A percentile compares a stretch with the other conserved stretches of the same genome.
These are phyloP conservation scores for Globisporangium lucens DNA, from an alignment of 352 stramenopile genomes.

Conservation along the genomic window DNA sequence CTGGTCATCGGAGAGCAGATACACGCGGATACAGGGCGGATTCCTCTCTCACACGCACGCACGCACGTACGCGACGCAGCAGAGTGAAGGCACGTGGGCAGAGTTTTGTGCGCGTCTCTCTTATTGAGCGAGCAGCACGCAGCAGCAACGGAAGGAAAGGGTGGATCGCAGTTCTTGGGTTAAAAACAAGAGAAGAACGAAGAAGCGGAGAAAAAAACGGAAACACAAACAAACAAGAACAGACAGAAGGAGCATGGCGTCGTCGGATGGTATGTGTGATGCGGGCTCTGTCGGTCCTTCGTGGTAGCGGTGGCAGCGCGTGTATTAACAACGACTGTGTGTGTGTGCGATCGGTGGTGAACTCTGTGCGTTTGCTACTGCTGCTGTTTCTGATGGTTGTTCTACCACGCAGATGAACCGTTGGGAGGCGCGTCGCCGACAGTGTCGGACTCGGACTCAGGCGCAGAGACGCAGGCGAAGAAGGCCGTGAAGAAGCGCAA, in stretches of 20 bases:
- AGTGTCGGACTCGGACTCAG: constrained; percentile 85
- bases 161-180: background rate
- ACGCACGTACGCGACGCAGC: background rate
- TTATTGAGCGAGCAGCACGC: background rate
- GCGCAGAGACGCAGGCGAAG: constrained; percentile 42
- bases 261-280: constrained; percentile 19
- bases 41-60: background rate
- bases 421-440: constrained; percentile 70
- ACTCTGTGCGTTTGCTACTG: background rate
- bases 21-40: background rate
- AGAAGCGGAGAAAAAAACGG: constrained; percentile 4
- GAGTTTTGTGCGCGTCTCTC: background rate
- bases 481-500: constrained; percentile 66
- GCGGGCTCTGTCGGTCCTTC: background rate
- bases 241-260: constrained; percentile 13
- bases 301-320: background rate
- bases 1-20: background rate
- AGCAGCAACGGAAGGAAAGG: background rate
- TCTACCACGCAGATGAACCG: constrained; percentile 49
- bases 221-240: constrained; percentile 4
- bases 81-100: background rate
- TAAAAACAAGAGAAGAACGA: background rate
- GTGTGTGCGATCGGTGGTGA: background rate
- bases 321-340: background rate
- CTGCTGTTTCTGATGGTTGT: background rate